Base-by-base conservation (phyloP, 192 early-diverging fungal genomes). In the Umbelopsis isabellina region DNA sequence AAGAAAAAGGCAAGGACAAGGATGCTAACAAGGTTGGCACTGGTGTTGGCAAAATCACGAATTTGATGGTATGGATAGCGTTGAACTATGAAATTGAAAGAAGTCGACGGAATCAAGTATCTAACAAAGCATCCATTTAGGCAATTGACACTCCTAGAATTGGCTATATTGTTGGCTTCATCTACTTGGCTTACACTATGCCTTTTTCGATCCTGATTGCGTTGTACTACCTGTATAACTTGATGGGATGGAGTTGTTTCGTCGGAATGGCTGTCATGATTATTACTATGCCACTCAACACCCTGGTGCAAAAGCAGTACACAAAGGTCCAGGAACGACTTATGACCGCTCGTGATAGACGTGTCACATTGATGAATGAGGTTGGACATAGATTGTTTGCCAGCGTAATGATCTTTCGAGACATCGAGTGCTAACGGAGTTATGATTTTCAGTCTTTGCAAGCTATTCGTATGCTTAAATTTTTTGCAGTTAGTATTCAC, bases 381-480 rank as follows among this genome's bases (percentile, higher is more conserved):
- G 75, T 92, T 33, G 18, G 21, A 35, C 16, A 30, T 61, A 15
- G 2, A 4, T 12, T 53, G 51, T 53, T 12, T 23, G 51, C 4
- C 4, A 23, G 7, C 4, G 16, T 5, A 13, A 35, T 37, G 27
- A 16, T 61, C 37, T 8, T 33, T 35, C 10, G 22, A 23, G 8
- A 41, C 37, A 41, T 41, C 6, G 5, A 1, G 2, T 4, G 7
- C 1, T 52, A 52, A 55, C 13, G 2, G 55, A 0, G 7, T 18
- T 25, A 15, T 0, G 7, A 18, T 61, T 8, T 27, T 27, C 33
- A 61, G 55, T 48, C 72, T 18, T 79, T 93, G 47, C 61, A 80
- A 46, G 74, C 74, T 11, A 95, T 99, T 44, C 89, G 93, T 21
- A 92, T 96, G 67, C 91, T 97, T 72, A 99, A 98, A 77, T 86